These are phyloP conservation scores for Quercus robur DNA, from an alignment of 306 rosid species.

Conservation along the genomic window DNA sequence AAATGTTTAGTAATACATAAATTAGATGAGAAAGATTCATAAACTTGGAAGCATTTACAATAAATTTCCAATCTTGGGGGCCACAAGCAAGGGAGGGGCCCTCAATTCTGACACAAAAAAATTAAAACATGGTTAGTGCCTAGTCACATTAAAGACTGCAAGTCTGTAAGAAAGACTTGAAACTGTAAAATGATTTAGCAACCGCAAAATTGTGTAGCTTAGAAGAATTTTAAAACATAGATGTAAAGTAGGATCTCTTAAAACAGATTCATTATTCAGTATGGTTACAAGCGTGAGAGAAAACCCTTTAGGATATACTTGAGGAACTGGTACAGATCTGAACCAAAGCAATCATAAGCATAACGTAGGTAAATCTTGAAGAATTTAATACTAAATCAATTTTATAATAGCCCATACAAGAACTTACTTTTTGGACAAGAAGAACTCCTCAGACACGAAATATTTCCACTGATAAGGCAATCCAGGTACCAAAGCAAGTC, in stretches of 20 bases:
- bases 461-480: conserved; percentile 13
- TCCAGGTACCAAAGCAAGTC: neutral
- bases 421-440: conserved; percentile 20
- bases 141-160: neutral
- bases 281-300: too few relatives aligned
- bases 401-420: too few relatives aligned
- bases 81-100: too few relatives aligned
- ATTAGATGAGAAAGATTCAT: too few relatives aligned
- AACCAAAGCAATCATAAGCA: too few relatives aligned
- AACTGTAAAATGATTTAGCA: neutral
- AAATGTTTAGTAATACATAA: too few relatives aligned
- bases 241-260: neutral
- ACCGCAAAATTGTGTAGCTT: neutral
- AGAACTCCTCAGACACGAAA: conserved; percentile 20
- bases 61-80: too few relatives aligned
- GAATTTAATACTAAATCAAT: neutral
- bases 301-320: too few relatives aligned
- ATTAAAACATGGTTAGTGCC: neutral
- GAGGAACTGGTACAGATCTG: too few relatives aligned
- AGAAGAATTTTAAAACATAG: neutral
- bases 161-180: neutral
- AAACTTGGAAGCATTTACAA: too few relatives aligned
- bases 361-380: neutral
- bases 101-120: too few relatives aligned
- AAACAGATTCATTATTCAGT: too few relatives aligned